Percentiles rank a stretch among this genome's conserved stretches.
phyloP scores from a whole-genome alignment of 345 rosid genomes.

The Arabidopsis arenosa region DNA sequence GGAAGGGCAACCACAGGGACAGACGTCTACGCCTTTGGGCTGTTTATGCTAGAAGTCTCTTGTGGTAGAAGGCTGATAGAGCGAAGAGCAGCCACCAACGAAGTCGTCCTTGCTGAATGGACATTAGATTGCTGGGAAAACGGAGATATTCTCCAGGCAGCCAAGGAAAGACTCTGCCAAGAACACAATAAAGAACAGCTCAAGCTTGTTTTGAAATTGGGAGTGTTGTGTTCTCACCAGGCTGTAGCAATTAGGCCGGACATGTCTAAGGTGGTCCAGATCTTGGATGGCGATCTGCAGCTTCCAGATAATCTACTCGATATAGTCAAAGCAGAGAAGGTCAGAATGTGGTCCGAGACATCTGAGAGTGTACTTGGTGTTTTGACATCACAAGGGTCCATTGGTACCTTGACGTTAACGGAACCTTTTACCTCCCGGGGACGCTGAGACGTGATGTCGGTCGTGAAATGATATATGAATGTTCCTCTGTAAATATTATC shows the following conservation, averaged over 20 bases:
- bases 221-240: conserved; percentile 33
- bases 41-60: conserved; percentile 51
- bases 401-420: conserved; percentile 17
- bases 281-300: conserved; percentile 8
- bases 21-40: conserved; percentile 48
- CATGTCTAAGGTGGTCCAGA: conserved; percentile 20
- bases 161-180: neutral
- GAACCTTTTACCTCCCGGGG: conserved; percentile 35
- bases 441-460: conserved; percentile 8
- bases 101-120: conserved; percentile 49
- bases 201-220: conserved; percentile 29
- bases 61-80: conserved; percentile 50
- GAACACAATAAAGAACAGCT: conserved; percentile 16
- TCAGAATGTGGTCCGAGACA: conserved; percentile 16
- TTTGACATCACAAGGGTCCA: neutral
- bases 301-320: conserved; percentile 34
- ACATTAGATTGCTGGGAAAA: conserved; percentile 26
- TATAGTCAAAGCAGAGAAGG: conserved; percentile 10
- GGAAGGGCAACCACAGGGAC: conserved; percentile 48
- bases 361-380: neutral
- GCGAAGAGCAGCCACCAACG: conserved; percentile 56
- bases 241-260: conserved; percentile 25
- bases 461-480: neutral
- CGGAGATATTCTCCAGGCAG: conserved; percentile 28
- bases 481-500: neutral